phyloP scores from a whole-genome alignment of 805 yeast genomes.

The Torulaspora franciscae region DNA sequence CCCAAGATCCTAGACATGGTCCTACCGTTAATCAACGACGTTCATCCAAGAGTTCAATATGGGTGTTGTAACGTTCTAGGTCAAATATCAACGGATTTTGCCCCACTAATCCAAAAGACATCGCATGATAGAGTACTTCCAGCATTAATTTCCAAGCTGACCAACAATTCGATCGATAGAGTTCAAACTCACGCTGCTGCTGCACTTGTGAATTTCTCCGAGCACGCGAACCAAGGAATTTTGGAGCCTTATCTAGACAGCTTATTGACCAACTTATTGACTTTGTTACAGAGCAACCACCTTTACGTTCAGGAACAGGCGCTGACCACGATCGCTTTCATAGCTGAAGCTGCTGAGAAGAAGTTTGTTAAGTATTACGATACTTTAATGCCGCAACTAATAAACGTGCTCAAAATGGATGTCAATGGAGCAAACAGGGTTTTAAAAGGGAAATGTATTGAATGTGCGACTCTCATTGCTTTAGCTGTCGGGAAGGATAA shows the following conservation, averaged over 20 bases:
- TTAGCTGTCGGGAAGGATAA: slow-evolving; percentile 91
- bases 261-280: slow-evolving; percentile 66
- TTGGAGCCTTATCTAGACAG: slow-evolving; percentile 91
- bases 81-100: slow-evolving; percentile 94
- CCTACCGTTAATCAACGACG: slow-evolving; percentile 76
- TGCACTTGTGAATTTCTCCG: slow-evolving; percentile 91
- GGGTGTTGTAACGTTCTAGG: slow-evolving; percentile 97
- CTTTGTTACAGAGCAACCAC: slow-evolving; percentile 76
- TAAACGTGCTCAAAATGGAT: slow-evolving; percentile 73
- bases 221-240: slow-evolving; percentile 80
- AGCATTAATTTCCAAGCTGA: slow-evolving; percentile 76
- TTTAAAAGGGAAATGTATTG: slow-evolving; percentile 88
- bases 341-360: slow-evolving; percentile 92
- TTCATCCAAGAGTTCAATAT: slow-evolving; percentile 92
- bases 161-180: slow-evolving; percentile 70
- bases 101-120: slow-evolving; percentile 78
- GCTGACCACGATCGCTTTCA: slow-evolving; percentile 90
- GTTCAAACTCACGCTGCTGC: slow-evolving; percentile 99
- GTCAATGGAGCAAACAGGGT: slow-evolving; percentile 67
- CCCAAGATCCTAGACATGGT: slow-evolving; percentile 79
- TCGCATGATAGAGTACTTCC: slow-evolving; percentile 79
- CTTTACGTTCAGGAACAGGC: slow-evolving; percentile 97
- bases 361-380: slow-evolving; percentile 89
- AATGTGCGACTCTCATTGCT: slow-evolving; percentile 91
- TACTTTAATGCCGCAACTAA: slow-evolving; percentile 83